Evolutionary conservation across 768 basidiomycete genomes (phyloP).

Genomic region (Tylopilus rubrobrunneus): DNA sequence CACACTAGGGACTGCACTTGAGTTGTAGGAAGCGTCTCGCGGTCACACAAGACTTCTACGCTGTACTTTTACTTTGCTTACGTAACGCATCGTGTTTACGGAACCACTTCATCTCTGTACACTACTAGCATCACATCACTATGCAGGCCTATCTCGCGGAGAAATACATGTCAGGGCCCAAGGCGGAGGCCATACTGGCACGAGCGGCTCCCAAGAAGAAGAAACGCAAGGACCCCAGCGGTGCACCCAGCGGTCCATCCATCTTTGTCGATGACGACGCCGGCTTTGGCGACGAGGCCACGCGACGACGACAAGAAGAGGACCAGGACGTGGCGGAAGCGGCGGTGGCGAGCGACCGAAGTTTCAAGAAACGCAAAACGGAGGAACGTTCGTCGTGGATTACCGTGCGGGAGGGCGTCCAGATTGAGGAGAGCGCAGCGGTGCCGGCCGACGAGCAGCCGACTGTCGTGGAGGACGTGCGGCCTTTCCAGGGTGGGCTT

Average conservation of each 20-base stretch:
- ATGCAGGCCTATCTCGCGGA: conserved; percentile 84
- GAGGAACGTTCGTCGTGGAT: conserved; percentile 61
- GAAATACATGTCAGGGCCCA: conserved; percentile 95
- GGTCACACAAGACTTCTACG: no score
- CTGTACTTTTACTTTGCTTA: background rate
- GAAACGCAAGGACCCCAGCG: conserved; percentile 54
- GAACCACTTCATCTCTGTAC: background rate
- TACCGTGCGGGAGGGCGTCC: conserved; percentile 53
- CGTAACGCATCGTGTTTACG: background rate
- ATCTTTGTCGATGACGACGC: conserved; percentile 67
- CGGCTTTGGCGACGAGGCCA: conserved; percentile 53
- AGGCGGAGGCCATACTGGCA: conserved; percentile 91
- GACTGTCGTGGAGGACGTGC: conserved; percentile 45
- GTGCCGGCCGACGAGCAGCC: conserved; percentile 68
- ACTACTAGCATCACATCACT: background rate
- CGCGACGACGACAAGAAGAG: conserved; percentile 51
- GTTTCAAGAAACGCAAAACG: conserved; percentile 73
- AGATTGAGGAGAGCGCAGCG: conserved; percentile 47
- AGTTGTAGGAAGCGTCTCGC: background rate
- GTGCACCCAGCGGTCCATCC: conserved; percentile 23
- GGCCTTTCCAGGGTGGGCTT: conserved; percentile 67
- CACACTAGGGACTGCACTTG: background rate
- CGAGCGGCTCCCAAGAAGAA: conserved; percentile 55
- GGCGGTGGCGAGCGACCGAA: conserved; percentile 68
- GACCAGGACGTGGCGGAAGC: conserved; percentile 53